Base-by-base conservation (phyloP, 2,329 filamentous ascomycete genomes). In the Bipolaris zeicola region DNA sequence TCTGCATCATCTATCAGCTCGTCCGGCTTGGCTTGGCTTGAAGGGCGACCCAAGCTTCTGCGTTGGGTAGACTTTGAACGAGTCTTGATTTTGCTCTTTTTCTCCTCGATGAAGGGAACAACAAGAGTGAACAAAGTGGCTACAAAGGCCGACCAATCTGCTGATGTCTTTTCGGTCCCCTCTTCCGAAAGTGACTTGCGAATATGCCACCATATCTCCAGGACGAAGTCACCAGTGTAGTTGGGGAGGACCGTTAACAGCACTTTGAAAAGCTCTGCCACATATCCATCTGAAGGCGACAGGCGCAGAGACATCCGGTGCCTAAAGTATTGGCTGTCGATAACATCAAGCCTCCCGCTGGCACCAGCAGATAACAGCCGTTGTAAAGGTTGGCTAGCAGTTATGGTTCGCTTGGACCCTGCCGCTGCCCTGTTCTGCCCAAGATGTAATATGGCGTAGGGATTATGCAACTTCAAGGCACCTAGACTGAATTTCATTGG, bases 111-210 rank as follows among this genome's bases (percentile, higher is more conserved):
- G 49, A 75, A 74, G 6, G 71, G 68, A 10, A 78, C 60, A 8
- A 72, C 72, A 46, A 78, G 71, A 6, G 70, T 68, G 48, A 80
- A 76, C 2, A 81, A 55, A 6, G 77, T 75, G 4, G 76, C 66
- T 3, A 76, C 69, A 28, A 80, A 72, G 5, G 79, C 78, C 5
- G 72, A 63, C 72, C 76, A 78, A 20, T 78, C 75, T 18, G 63
- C 55, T 38, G 64, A 63, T 7, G 42, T 46, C 8, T 54, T 56
- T 33, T 61, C 50, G 10, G 50, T 22, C 22, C 51, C 18, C 18
- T 66, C 61, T 2, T 47, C 51, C 7, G 64, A 49, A 4, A 72
- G 45, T 22, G 59, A 59, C 33, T 67, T 71, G 28, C 69, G 69
- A 26, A 76, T 70, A 41, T 68, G 70, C 75, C 76, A 78, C 72